These are phyloP conservation scores for Dactylellina parvicollis DNA, from an alignment of 2,329 filamentous ascomycete genomes.

Conservation along the genomic window DNA sequence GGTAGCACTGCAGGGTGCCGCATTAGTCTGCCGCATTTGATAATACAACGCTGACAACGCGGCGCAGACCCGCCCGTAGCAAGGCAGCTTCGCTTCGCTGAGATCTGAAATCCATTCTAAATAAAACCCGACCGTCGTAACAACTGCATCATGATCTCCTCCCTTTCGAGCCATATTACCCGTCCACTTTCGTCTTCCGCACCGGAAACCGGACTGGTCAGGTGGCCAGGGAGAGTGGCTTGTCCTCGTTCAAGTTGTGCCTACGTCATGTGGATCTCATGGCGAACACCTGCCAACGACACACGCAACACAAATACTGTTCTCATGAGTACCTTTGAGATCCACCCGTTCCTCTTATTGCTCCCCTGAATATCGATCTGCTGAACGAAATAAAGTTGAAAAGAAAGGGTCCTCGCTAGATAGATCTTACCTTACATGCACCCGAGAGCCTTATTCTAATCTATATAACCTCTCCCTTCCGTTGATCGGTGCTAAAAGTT, in stretches of 20 bases:
- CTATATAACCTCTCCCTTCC: constrained; percentile 16
- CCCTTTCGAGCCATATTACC: neutral
- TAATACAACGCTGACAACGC: constrained; percentile 35
- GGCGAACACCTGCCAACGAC: constrained; percentile 50
- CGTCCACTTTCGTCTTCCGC: neutral
- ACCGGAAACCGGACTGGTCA: constrained; percentile 4
- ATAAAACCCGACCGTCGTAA: neutral
- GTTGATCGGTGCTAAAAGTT: neutral
- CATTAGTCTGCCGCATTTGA: neutral
- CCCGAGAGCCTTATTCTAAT: neutral
- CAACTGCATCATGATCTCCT: neutral
- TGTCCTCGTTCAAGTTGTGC: constrained; percentile 21
- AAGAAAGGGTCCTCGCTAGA: constrained; percentile 7
- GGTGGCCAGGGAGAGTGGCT: constrained; percentile 22
- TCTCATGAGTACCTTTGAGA: constrained; percentile 25
- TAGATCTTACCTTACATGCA: constrained; percentile 1
- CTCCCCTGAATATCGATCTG: neutral
- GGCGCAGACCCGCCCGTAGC: neutral
- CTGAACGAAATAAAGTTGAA: neutral
- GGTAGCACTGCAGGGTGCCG: neutral
- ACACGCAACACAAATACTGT: constrained; percentile 51
- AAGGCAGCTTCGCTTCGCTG: too few species aligned
- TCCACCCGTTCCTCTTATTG: neutral
- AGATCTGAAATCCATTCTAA: too few species aligned
- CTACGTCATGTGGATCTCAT: constrained; percentile 44